Evolutionary conservation across 73 alveolate genomes (phyloP).

Genomic region (Paramecium octaurelia): DNA sequence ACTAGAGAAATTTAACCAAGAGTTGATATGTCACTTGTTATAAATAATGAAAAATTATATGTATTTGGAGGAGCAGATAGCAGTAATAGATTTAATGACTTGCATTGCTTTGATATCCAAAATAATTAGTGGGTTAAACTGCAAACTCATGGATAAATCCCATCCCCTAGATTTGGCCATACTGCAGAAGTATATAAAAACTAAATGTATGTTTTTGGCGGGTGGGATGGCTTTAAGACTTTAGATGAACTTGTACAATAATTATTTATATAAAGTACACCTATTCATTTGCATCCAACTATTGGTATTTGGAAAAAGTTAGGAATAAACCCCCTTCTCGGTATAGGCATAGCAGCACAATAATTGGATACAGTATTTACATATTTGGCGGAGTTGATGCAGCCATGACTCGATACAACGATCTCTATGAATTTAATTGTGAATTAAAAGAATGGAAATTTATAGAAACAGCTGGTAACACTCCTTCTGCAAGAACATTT

Average conservation of each 20-base stretch:
- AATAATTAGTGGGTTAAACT: not conserved
- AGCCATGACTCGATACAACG: constrained; percentile 3
- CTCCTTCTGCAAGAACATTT: constrained; percentile 51
- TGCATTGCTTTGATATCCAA: constrained; percentile 27
- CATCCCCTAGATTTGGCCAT: constrained; percentile 46
- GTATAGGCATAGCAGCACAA: constrained; percentile 10
- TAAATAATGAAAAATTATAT: constrained; percentile 19
- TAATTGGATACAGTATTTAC: constrained; percentile 26
- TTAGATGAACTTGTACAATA: not conserved
- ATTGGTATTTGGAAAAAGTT: constrained; percentile 39
- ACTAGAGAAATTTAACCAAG: constrained; percentile 8
- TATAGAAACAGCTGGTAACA: constrained; percentile 36
- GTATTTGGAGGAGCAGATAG: constrained; percentile 48
- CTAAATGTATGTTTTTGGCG: constrained; percentile 45
- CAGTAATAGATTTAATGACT: constrained; percentile 9
- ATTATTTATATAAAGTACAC: not conserved
- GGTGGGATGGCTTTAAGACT: constrained; percentile 45
- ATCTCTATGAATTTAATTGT: constrained; percentile 43
- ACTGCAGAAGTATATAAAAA: constrained; percentile 49
- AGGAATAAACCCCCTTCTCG: constrained; percentile 43
- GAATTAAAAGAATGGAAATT: constrained; percentile 39
- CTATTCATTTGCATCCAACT: constrained; percentile 33
- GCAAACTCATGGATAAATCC: constrained; percentile 31
- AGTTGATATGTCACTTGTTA: constrained; percentile 32
- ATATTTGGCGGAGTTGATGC: constrained; percentile 52